Base-by-base conservation (phyloP, 345 rosid genomes). In the Eutrema japonicum region DNA sequence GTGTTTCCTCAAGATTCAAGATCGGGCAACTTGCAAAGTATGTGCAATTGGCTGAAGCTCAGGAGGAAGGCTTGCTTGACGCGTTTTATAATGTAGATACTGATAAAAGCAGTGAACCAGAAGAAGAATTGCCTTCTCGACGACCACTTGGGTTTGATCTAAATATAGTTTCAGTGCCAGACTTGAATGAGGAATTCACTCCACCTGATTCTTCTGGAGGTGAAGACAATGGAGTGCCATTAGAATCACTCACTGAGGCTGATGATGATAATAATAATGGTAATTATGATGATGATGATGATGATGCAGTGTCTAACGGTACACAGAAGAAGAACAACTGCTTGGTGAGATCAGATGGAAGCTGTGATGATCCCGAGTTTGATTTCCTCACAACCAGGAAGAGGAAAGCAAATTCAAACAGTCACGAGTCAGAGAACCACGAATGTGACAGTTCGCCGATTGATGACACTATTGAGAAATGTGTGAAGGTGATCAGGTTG, bases 371-470 rank as follows among this genome's bases (percentile, higher is more conserved):
- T 73, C 82, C 83, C 4, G 90, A 85, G 64, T 83, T 84, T 72
- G 92, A 86, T 79, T 87, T 90, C 72, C 60, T 80, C 42, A 80
- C 75, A 8, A 89, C 86, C 8, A 50, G 86, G 75, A 85, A 88
- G 83, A 79, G 92, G 82, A 93, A 90, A 85, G 84, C 87, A 41
- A 48, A 77, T 10, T 74, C 83, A 35, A 77, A 52, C 43, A 64
- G 85, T 61, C 59, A 43, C 22, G 85, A 62, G n/a, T 91, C 88
- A 37, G 96, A 91, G 84, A 71, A 85, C 49, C 87, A 87, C 36
- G 99, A 92, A 47, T 86, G 94, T 50, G 94, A 88, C 62, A 96
- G 99, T 78, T 90, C 87, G 18, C 81, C 92, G 54, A 78, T 89
- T 80, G 97, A 90, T 27, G 93, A 90, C 67, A 87, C 84, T 81